phyloP scores from a whole-genome alignment of 345 rosid genomes.

The Passiflora organensis region DNA sequence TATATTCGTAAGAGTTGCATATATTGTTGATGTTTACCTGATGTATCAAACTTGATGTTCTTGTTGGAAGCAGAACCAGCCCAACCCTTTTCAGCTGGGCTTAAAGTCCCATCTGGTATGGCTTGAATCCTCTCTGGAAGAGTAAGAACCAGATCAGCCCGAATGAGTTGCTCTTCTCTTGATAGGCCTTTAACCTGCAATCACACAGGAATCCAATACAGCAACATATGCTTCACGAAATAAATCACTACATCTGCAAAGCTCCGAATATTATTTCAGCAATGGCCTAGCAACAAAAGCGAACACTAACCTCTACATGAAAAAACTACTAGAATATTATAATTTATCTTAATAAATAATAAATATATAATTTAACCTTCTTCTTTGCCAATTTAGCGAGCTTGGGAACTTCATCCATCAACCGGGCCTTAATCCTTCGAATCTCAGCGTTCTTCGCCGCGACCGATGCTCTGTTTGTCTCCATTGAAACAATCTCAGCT shows the following conservation, averaged over 20 bases:
- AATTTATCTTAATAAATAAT: too few relatives aligned
- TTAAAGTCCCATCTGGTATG: conserved; percentile 53
- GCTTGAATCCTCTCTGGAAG: conserved; percentile 61
- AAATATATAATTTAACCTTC: conserved; percentile 36
- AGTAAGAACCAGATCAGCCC: conserved; percentile 52
- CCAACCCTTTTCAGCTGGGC: conserved; percentile 45
- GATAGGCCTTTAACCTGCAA: conserved; percentile 72
- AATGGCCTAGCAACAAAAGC: neutral
- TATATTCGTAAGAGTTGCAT: too few relatives aligned
- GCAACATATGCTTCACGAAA: too few relatives aligned
- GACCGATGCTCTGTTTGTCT: conserved; percentile 57
- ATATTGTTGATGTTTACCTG: conserved; percentile 36
- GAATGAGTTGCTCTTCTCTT: conserved; percentile 51
- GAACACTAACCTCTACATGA: neutral
- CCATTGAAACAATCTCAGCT: conserved; percentile 50
- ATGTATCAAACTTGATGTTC: conserved; percentile 58
- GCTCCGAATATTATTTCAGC: too few relatives aligned
- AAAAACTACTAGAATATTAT: neutral
- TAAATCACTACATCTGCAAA: too few relatives aligned
- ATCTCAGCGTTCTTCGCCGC: conserved; percentile 76
- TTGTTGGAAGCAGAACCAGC: conserved; percentile 50
- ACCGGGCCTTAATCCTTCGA: conserved; percentile 63
- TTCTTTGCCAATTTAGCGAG: conserved; percentile 57
- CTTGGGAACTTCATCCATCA: conserved; percentile 63
- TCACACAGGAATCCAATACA: conserved; percentile 6